Percentiles rank a stretch among this genome's conserved stretches.
These are phyloP conservation scores for Plasmodium relictum DNA, from an alignment of 169 alveolate genomes.

Conservation along the genomic window DNA sequence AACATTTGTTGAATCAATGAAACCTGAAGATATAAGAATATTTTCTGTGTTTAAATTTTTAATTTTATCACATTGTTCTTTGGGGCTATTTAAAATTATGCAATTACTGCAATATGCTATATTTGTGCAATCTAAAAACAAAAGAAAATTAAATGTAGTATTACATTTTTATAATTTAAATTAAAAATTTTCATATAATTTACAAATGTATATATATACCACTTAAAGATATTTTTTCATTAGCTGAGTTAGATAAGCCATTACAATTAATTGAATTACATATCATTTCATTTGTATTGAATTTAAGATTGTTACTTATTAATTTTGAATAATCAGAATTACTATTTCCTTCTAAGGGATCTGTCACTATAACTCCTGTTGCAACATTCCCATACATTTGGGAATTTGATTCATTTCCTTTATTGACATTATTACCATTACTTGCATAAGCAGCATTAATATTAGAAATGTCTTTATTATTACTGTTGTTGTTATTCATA, in stretches of 20 bases:
- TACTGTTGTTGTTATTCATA: background rate
- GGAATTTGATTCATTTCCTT: constrained; percentile 2
- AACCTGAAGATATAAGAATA: constrained; percentile 52
- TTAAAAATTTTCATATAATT: background rate
- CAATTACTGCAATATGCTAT: constrained; percentile 59
- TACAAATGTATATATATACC: constrained; percentile 16
- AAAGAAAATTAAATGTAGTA: background rate
- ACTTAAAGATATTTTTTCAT: constrained; percentile 34
- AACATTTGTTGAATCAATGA: constrained; percentile 40
- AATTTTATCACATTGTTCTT: constrained; percentile 50
- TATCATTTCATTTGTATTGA: constrained; percentile 64
- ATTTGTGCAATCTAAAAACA: constrained; percentile 59
- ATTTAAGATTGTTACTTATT: constrained; percentile 29
- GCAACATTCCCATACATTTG: background rate
- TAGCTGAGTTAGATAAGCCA: constrained; percentile 21
- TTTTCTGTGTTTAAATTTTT: constrained; percentile 55
- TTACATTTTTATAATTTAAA: background rate
- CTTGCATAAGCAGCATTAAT: background rate
- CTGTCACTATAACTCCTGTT: background rate
- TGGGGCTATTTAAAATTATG: constrained; percentile 32
- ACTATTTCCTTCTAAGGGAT: constrained; percentile 21
- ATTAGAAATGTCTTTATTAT: constrained; percentile 3
- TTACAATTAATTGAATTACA: constrained; percentile 58
- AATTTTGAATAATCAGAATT: constrained; percentile 13
- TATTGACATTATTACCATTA: background rate